Conservation (phyloP, 805 yeast genomes). For the Saturnispora halmiae region DNA sequence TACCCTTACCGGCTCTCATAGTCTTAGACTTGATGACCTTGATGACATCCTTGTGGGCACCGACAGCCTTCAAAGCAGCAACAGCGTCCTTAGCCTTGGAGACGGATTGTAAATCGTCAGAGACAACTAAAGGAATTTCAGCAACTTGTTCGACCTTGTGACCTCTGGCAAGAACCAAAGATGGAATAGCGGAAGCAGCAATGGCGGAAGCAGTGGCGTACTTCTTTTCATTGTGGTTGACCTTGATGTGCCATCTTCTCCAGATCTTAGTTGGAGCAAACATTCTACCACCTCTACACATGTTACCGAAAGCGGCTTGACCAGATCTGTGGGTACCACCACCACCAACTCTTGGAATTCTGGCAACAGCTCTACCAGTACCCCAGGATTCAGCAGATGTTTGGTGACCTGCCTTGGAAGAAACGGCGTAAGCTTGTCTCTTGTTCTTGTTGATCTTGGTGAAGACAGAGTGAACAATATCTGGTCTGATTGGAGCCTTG, state of each 20-base stretch:
- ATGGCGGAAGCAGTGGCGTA: conserved; percentile 99
- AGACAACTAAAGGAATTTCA: conserved; percentile 96
- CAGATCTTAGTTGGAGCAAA: conserved; percentile 99
- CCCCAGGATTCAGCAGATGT: conserved; percentile 99
- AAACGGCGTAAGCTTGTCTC: conserved; percentile 99
- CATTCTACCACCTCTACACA: conserved; percentile 99
- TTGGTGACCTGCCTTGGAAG: conserved; percentile 99
- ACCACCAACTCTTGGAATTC: conserved; percentile 99
- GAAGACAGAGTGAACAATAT: conserved; percentile 97
- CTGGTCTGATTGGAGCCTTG: conserved; percentile 99
- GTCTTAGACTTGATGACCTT: conserved; percentile 98
- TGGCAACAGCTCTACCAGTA: conserved; percentile 99
- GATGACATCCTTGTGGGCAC: conserved; percentile 97
- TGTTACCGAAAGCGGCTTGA: conserved; percentile 99
- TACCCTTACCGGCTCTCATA: conserved; percentile 99
- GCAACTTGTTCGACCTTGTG: conserved; percentile 98
- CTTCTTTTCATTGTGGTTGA: conserved; percentile 99
- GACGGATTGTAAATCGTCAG: conserved; percentile 86
- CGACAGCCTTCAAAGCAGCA: conserved; percentile 94
- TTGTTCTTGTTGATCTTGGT: conserved; percentile 99
- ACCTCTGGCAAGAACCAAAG: conserved; percentile 98
- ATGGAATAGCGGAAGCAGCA: conserved; percentile 97
- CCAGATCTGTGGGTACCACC: conserved; percentile 99
- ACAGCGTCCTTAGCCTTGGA: conserved; percentile 97
- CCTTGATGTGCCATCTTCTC: conserved; percentile 99